Percentiles rank a stretch among this genome's conserved stretches.
Evolutionary conservation across 2,329 filamentous ascomycete species (phyloP).

Genomic region (Fusarium subtropicale): DNA sequence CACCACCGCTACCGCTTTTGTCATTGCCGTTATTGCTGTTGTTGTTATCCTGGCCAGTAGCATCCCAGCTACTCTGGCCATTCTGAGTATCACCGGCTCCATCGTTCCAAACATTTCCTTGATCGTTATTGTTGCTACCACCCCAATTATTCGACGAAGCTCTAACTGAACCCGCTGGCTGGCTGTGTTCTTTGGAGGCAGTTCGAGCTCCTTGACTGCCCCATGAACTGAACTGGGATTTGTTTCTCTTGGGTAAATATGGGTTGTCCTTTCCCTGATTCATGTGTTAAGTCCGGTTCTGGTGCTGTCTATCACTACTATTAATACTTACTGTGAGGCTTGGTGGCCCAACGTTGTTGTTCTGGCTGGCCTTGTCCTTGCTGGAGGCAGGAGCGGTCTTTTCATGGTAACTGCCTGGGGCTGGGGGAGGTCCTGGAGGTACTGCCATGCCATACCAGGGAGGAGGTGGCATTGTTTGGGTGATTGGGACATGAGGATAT

Average conservation of each 20-base stretch:
- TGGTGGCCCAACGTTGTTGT: conserved; percentile 51
- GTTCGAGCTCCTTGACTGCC: conserved; percentile 27
- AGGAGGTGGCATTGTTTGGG: conserved; percentile 47
- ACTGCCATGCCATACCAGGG: conserved; percentile 41
- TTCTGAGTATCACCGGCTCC: conserved; percentile 19
- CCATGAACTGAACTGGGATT: conserved; percentile 33
- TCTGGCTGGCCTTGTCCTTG: conserved; percentile 42
- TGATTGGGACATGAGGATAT: conserved; percentile 47
- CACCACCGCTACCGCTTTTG: background rate
- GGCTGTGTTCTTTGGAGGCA: conserved; percentile 24
- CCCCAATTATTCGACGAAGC: conserved; percentile 30
- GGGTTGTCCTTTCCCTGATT: conserved; percentile 42
- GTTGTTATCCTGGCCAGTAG: conserved; percentile 1
- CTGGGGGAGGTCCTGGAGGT: conserved; percentile 35
- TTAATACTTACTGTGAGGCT: conserved; percentile 34
- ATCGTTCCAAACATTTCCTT: conserved; percentile 24
- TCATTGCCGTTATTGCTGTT: background rate
- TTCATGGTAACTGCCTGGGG: background rate
- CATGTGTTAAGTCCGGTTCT: conserved; percentile 21
- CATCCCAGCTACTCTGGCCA: conserved; percentile 6
- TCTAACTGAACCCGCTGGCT: conserved; percentile 20
- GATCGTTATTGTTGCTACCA: conserved; percentile 23
- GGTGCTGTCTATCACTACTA: background rate
- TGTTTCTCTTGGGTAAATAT: conserved; percentile 42
- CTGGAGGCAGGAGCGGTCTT: conserved; percentile 24